Base-by-base conservation (phyloP, 164 flowering plant species). In the Sedum album region DNA sequence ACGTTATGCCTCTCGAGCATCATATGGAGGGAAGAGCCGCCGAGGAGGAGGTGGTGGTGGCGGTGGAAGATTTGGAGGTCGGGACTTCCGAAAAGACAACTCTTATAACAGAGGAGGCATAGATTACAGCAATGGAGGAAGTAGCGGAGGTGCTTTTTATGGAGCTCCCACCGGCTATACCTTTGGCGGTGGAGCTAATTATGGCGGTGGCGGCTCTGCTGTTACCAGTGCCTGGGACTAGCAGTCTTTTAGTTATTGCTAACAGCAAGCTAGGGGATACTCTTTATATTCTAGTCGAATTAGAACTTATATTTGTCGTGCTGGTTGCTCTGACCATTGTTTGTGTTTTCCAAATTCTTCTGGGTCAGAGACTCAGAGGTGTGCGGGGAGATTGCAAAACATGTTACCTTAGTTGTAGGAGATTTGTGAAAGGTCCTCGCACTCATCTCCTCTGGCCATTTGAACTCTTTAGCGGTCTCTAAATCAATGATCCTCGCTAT, bases 191-290 rank as follows among this genome's bases (percentile, higher is more conserved):
- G 85, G 81, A 13, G 71, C 71, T 41, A 75, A 77, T 36, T 79
- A 78, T 53, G 85, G 80, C 2, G 69, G 72, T 39, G 75, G 71
- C 46, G 66, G 71, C 46, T 65, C 77, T 14, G 82, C 78, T 44
- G 80, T 79, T 69, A 72, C 85, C 51, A 85, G 88, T 71, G 88
- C 88, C 2, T 85, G 88, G 88, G 88, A 85, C 72, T 85, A 82
- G 72, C 10, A 3, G 38, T 35, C 11, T 0, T 41, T 41, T 41
- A 41, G 46, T 11, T 14, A 41, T 14, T 41, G 15, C 9, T 41
- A 41, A 41, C 46, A 41, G 2, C 46, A 11, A 41, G 15, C 46
- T 41, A 8, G 46, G 46, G 46, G 46, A 41, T 41, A 41, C 46
- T 7, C 46, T 41, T 41, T 41, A 7, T 41, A 41, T 41, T 41